These are phyloP conservation scores for Schwanniomyces etchellsii DNA, from an alignment of 1,139 yeast species.

Conservation along the genomic window DNA sequence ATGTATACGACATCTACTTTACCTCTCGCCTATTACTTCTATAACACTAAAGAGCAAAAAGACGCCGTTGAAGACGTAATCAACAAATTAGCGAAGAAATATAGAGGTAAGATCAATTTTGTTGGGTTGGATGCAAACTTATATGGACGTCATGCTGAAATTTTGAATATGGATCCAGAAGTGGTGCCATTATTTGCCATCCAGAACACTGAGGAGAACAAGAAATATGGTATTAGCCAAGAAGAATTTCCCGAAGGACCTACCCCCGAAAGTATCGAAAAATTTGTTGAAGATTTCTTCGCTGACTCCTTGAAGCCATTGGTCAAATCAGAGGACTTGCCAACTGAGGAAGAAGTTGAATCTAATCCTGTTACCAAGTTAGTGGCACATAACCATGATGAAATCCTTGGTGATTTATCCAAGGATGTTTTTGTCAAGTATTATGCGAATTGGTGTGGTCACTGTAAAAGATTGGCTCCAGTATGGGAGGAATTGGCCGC, in stretches of 20 bases:
- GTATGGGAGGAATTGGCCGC: slow-evolving; percentile 82
- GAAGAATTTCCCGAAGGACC: slow-evolving; percentile 38
- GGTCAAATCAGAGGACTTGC: slow-evolving; percentile 82
- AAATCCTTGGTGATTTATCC: slow-evolving; percentile 55
- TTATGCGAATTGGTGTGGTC: slow-evolving; percentile 99
- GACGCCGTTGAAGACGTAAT: slow-evolving; percentile 48
- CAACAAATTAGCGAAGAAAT: slow-evolving; percentile 60
- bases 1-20: slow-evolving; percentile 64
- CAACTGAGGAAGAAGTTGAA: slow-evolving; percentile 60
- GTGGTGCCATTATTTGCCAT: slow-evolving; percentile 88
- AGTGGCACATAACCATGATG: slow-evolving; percentile 81
- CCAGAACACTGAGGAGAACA: slow-evolving; percentile 63
- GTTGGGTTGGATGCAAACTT: slow-evolving; percentile 80
- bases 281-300: slow-evolving; percentile 60
- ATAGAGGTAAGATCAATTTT: slow-evolving; percentile 79
- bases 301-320: slow-evolving; percentile 66
- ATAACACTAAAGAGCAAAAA: slow-evolving; percentile 64
- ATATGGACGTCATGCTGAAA: slow-evolving; percentile 86
- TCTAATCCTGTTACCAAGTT: slow-evolving; percentile 69
- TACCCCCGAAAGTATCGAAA: slow-evolving; percentile 36
- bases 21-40: slow-evolving; percentile 88
- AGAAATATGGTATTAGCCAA: slow-evolving; percentile 68
- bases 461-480: slow-evolving; percentile 95
- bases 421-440: slow-evolving; percentile 91
- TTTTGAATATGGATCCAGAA: slow-evolving; percentile 75